Evolutionary conservation across 2,329 filamentous ascomycete species (phyloP).

Genomic region (Fusarium protoensiforme): DNA sequence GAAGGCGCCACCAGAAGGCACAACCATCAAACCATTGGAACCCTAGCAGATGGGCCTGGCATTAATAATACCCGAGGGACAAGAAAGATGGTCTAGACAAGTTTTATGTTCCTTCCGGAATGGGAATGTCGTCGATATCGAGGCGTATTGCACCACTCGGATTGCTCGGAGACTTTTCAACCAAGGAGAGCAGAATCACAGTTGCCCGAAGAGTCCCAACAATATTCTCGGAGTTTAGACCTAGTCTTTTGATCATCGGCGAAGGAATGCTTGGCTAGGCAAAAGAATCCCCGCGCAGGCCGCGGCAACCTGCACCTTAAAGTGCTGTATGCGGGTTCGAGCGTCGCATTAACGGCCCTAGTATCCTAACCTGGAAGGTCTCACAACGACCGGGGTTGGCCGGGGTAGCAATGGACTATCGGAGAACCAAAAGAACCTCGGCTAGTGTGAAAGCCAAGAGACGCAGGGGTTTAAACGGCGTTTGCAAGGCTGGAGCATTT

Average conservation of each 20-base stretch:
- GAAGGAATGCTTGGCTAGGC: background rate
- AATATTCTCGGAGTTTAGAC: background rate
- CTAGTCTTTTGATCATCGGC: background rate
- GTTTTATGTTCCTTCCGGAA: background rate
- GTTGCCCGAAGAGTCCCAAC: background rate
- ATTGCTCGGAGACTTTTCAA: background rate
- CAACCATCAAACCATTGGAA: background rate
- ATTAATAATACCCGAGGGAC: background rate
- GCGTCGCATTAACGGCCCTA: constrained; percentile 8
- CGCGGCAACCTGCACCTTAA: constrained; percentile 4
- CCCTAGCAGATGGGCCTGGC: background rate
- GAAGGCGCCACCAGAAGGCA: background rate
- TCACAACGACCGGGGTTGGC: constrained; percentile 3
- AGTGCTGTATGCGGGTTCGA: background rate
- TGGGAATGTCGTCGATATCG: background rate
- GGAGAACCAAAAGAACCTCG: constrained; percentile 11
- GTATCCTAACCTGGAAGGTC: constrained; percentile 26
- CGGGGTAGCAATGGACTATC: constrained; percentile 18
- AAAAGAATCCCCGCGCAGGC: background rate
- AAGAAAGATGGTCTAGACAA: background rate
- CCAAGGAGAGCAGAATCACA: background rate
- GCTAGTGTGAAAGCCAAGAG: constrained; percentile 7
- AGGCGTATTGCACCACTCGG: background rate
- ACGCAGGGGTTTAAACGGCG: constrained; percentile 19
- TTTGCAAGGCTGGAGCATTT: background rate